Base-by-base conservation (phyloP, 495 filamentous ascomycete species). In the Xylaria telfairii region DNA sequence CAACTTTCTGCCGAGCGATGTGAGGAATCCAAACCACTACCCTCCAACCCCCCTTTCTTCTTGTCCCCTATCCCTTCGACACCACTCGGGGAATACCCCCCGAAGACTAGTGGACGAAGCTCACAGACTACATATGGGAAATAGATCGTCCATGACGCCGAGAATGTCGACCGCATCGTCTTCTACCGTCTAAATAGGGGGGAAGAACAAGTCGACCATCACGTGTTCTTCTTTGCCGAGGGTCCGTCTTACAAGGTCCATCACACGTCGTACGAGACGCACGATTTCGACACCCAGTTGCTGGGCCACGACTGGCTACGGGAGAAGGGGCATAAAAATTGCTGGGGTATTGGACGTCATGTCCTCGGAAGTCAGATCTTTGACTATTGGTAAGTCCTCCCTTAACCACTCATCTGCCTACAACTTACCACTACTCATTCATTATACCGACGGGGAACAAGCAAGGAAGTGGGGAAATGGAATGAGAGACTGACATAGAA, bases 341-440 rank as follows among this genome's bases (percentile, higher is more conserved):
- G 90, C 66, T 94, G 92, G 92, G 92, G 92, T 0, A 87, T 92
- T 70, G 84, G 92, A 73, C 74, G 92, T 79, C 89, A 93, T 85
- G 83, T 91, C 64, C 78, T 93, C 81, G 84, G 89, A 63, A 84
- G 85, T 74, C 87, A 89, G 76, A 83, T 90, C 49, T 86, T 95
- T 60, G 92, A 94, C 76, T 92, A 94, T 81, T 89, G 92, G 86
- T 87, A 78, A 26, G 81, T 7, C 5, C 13, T 0, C 2, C 2
- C 9, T 67, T 24, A 21, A 3, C 19, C 32, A 0, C 34, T 46
- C 53, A 6, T 53, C 17, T 30, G 28, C 56, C 19, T 21, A 0
- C 2, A 41, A 10, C 12, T 0, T 30, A 9, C 17, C 5, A n/a
- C 24, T 49, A 9, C 46, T 49, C n/a, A 6, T 24, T 7, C 4